Base-by-base conservation (phyloP, 2,329 filamentous ascomycete genomes). In the Sporothrix inflata region DNA sequence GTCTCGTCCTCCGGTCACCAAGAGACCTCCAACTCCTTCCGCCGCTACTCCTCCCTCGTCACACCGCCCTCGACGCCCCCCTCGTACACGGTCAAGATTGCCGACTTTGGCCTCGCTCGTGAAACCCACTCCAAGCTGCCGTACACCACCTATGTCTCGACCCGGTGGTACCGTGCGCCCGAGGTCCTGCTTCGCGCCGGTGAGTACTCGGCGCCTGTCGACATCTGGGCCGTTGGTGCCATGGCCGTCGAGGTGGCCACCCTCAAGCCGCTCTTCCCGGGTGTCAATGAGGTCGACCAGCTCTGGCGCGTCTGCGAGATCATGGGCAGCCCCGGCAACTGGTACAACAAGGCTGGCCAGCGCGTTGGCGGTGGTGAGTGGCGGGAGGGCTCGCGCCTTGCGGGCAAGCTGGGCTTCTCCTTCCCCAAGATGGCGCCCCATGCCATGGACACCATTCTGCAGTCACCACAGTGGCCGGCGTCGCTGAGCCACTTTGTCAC, bases 341-440 rank as follows among this genome's bases (percentile, higher is more conserved):
- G 96, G 96, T 96, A 97, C 80, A 97, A 93, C 85, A 98, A 98
- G 82, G 86, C 92, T 5, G 94, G 94, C 30, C 86, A 87, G 34
- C 92, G 91, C 76, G 93, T 99, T 38, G 96, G 96, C 71, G 96
- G 96, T 79, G 96, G 96, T 78, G 96, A 99, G 77, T 99, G 96
- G 96, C 94, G 94, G 78, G 96, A 99, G 73, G 96, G 96, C 72
- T 94, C 94, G 61, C 89, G 94, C 74, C 85, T 99, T 73, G 96
- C 96, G 72, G 94, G 96, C 77, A 98, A 98, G 85, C 88, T 99
- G 75, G 96, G 96, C 71, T 99, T 99, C 82, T 98, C 96, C 0
- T 99, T 99, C 83, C 96, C 96, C 73, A 98, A 96, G 89, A 98
- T 99, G 96, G 95, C 96, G 27, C 96, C 96, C 68, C 96, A 98